Evolutionary conservation across 805 yeast species (phyloP), one percentile per base, ranked within the genome.

Genomic region (Wickerhamomyces xylosicus): DNA sequence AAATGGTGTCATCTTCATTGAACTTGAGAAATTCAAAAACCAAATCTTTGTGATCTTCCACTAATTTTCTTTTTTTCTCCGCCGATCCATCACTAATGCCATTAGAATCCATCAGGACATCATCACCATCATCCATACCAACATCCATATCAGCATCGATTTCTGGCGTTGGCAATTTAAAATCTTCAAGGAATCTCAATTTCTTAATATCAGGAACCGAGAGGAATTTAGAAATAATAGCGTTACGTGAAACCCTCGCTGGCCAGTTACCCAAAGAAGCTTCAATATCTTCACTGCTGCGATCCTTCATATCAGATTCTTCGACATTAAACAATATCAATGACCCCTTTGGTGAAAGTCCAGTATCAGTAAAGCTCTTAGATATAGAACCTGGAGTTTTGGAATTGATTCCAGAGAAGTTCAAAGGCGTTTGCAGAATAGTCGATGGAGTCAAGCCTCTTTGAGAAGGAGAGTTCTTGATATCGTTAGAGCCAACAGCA

Each of bases 361-460:
- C n/a, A 11, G 14, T 10, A 25, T 25, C 29, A 13, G 9, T 11
- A 13, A 4, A 10, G 16, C 18, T 20, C 38, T 47, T 50, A 4
- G 54, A 29, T 2, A 51, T 8, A 1, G 58, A 53, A 4, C 28
- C 45, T 33, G 58, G 57, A 4, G 57, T 54, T 38, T 46, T 51
- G 2, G 47, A 42, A n/a, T 44, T 41, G 35, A 44, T 48, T n/a
- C n/a, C n/a, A 3, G 58, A 45, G 29, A 54, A 53, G 1, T 55
- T 50, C 41, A 52, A 35, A 2, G 58, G 58, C 1, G 58, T 54
- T 37, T 54, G 58, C 14, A 54, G 31, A 13, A 54, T 47, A 1
- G 58, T 47, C 4, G 57, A 54, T 6, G 58, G 58, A 1, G 58
- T 54, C 22, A 54, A 35, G 3, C 52, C 49, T 39, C 48, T 53